Base-by-base conservation (phyloP, 2,329 filamentous ascomycete species). In the Monosporascus sp. region DNA sequence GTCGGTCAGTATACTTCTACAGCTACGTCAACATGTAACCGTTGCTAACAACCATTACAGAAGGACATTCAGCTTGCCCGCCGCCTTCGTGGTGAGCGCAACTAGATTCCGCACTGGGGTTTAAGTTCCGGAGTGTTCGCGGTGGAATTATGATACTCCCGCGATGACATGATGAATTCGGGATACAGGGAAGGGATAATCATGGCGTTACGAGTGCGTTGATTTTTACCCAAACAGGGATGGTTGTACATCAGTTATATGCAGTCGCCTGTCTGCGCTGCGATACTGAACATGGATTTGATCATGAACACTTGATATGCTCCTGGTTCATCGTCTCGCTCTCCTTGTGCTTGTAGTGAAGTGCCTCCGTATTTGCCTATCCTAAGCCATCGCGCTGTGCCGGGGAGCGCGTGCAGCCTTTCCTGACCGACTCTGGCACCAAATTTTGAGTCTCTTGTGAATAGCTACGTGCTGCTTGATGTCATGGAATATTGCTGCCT, bases 21-120 rank as follows among this genome's bases (percentile, higher is more conserved):
- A n/a, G 11, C 17, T 8, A 48, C 36, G 17, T 15, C n/a, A 4
- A 31, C 4, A 11, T 20, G 35, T 36, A 20, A 25, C 53, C 37
- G n/a, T 18, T 55, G 48, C 72, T 76, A 70, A 77, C 69, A 69
- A 58, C 45, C 58, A 9, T 52, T 63, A 63, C 70, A 75, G 76
- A 97, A 97, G 83, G 93, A 97, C 68, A 97, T 97, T 72, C 93
- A 97, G 79, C 86, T 97, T 49, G 92, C 93, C 69, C 89, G 94
- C 65, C 89, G 94, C 70, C 90, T 99, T 71, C 90, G 94, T 69
- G 94, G 94, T 64, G 92, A 94, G 81, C 88, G 89, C 74, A 91
- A 90, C 81, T 93, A 85, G 83, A 75, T 57, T 56, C 48, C 38
- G 56, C 48, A 50, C 55, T 60, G 56, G 55, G 60, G 57, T 65